These are phyloP conservation scores for Camellia japonica DNA, from an alignment of 148 eudicot genomes.

Conservation along the genomic window DNA sequence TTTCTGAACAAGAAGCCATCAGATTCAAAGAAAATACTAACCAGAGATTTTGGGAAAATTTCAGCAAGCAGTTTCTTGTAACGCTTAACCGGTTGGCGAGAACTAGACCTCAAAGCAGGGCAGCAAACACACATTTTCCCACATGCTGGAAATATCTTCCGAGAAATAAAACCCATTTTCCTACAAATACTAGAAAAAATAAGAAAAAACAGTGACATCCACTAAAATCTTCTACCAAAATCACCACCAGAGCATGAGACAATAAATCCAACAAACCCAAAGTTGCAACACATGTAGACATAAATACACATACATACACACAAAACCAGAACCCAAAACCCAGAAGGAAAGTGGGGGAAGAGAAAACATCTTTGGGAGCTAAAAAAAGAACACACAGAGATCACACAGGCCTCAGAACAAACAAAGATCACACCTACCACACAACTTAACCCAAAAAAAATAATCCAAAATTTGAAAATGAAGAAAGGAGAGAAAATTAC, in stretches of 20 bases:
- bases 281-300: not conserved
- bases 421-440: not conserved
- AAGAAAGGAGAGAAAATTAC: not conserved
- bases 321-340: not conserved
- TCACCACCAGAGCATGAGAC: not conserved
- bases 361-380: not conserved
- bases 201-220: not conserved
- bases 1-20: not conserved
- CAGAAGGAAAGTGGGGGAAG: not conserved
- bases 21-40: constrained; percentile 31
- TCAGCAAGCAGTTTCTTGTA: constrained; percentile 89
- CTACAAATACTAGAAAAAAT: constrained; percentile 14
- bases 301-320: not conserved
- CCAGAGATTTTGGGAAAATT: constrained; percentile 82
- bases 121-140: constrained; percentile 88
- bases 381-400: not conserved
- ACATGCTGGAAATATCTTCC: constrained; percentile 89
- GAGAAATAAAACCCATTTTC: constrained; percentile 79
- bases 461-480: not conserved
- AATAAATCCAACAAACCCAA: not conserved
- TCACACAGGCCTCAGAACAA: not conserved
- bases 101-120: constrained; percentile 85
- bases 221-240: not conserved
- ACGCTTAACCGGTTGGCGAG: constrained; percentile 88
- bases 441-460: not conserved